A percentile compares a stretch with the other conserved stretches of the same genome.
These are phyloP conservation scores for Boletus subluridellus DNA, from an alignment of 1,284 basidiomycete genomes.

Conservation along the genomic window DNA sequence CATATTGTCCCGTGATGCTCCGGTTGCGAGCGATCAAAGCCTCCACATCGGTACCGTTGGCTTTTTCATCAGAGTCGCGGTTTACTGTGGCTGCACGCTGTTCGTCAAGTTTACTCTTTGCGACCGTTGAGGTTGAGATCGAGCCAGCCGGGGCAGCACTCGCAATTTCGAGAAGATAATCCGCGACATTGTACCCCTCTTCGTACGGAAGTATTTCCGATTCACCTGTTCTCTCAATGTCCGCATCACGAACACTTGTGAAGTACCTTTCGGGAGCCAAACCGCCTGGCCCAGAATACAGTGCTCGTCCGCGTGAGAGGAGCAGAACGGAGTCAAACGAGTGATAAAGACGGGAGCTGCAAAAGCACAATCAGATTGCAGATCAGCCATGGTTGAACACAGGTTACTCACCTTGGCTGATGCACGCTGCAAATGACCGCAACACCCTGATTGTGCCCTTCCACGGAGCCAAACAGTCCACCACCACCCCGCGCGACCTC, in stretches of 20 bases:
- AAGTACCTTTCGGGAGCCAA: constrained; percentile 67
- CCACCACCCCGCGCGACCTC: constrained; percentile 64
- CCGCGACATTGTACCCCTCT: constrained; percentile 83
- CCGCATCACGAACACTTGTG: constrained; percentile 38
- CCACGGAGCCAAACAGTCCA: constrained; percentile 22
- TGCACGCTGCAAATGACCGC: constrained; percentile 86
- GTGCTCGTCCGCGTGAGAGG: constrained; percentile 71
- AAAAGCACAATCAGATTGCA: background rate
- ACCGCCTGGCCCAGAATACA: constrained; percentile 77
- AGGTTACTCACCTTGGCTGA: constrained; percentile 63
- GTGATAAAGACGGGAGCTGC: constrained; percentile 77
- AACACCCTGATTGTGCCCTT: constrained; percentile 21
- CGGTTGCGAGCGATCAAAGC: constrained; percentile 20
- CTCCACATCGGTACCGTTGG: constrained; percentile 17
- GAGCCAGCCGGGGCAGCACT: constrained; percentile 54
- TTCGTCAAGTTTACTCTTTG: constrained; percentile 17
- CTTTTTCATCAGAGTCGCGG: constrained; percentile 16
- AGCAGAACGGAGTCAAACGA: constrained; percentile 79
- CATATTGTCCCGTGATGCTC: constrained; percentile 37
- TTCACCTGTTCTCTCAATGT: constrained; percentile 34
- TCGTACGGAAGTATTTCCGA: constrained; percentile 44
- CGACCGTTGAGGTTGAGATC: constrained; percentile 28
- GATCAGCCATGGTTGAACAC: background rate
- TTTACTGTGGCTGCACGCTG: constrained; percentile 6
- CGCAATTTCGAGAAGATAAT: constrained; percentile 84